Base-by-base conservation (phyloP, 371 early-diverging fungal species). In the Syncephalis plumigaleata region DNA sequence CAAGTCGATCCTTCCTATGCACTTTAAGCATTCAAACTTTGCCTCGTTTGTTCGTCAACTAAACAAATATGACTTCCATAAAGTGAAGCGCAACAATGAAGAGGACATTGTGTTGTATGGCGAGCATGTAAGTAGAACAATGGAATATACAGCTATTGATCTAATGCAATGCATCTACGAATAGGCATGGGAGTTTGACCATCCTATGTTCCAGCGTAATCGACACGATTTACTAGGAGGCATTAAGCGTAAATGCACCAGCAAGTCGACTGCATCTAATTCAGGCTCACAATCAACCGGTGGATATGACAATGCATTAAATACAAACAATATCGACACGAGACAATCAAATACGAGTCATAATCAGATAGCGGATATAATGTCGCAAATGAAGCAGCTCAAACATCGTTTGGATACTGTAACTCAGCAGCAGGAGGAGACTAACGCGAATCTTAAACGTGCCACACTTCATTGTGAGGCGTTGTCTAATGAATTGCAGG, bases 21-120 rank as follows among this genome's bases (percentile, higher is more conserved):
- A 81, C 59, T 88, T 86, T 55, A 86, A 85, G 57, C 87, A 88
- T 63, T 80, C 71, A 57, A 90, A 90, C 54, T 79, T 85, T 55
- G 69, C 73, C 37, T 78, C 79, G 40, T 91, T 96, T 70, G 87
- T 93, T 16, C 76, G 97, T 25, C 97, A 96, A 56, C 71, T 96
- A 3, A 96, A 96, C 67, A 96, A 87, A 64, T 96, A 96, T 53
- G 96, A 84, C 51, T 93, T 96, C 60, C 87, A 90, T 66, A 91
- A 89, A 66, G 71, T 87, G 25, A 71, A 68, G 46, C 54, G 74
- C 36, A 67, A 63, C 31, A 60, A 63, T 1, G 78, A 77, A 16
- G 76, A 78, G 38, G 59, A 62, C 7, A 65, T 56, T 3, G 62
- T 60, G 49, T 56, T 64, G 2, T 73, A 79, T 51, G 79, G 79